Evolutionary conservation across 257 asterid genomes (phyloP).

Genomic region (Capsicum pubescens): DNA sequence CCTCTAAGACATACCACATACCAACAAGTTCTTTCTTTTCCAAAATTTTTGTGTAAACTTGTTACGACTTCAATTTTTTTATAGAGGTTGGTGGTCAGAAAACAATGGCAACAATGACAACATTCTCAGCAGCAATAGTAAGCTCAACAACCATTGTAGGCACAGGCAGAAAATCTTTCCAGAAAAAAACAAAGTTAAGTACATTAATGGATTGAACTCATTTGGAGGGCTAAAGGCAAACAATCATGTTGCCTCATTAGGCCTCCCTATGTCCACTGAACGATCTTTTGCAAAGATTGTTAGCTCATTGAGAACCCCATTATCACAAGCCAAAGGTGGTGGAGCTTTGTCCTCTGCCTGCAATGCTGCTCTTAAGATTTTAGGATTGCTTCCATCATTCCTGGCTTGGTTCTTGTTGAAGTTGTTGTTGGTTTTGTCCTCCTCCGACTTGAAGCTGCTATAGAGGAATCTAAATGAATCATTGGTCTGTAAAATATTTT

Average conservation of each 20-base stretch:
- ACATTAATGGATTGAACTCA: slow-evolving; percentile 69
- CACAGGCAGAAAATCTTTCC: slow-evolving; percentile 38
- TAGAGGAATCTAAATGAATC: slow-evolving; percentile 71
- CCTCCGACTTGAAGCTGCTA: slow-evolving; percentile 71
- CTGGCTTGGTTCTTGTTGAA: slow-evolving; percentile 69
- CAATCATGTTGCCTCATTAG: slow-evolving; percentile 61
- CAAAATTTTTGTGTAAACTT: not conserved
- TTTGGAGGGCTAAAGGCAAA: slow-evolving; percentile 90
- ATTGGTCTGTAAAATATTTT: slow-evolving; percentile 28
- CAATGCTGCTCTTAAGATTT: slow-evolving; percentile 68
- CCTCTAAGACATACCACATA: too few species aligned
- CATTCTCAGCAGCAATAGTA: slow-evolving; percentile 50
- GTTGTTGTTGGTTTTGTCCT: slow-evolving; percentile 90
- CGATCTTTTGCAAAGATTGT: slow-evolving; percentile 69
- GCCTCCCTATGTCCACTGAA: slow-evolving; percentile 65
- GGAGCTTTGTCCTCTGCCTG: slow-evolving; percentile 70
- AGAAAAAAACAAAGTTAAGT: slow-evolving; percentile 50
- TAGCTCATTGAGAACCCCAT: slow-evolving; percentile 49
- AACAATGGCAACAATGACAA: slow-evolving; percentile 61
- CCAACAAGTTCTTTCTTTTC: not conserved
- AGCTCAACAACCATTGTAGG: slow-evolving; percentile 49
- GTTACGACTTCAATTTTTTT: slow-evolving; percentile 3
- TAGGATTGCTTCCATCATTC: slow-evolving; percentile 71
- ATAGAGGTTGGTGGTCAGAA: slow-evolving; percentile 38
- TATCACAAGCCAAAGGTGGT: slow-evolving; percentile 44